Conservation (phyloP, 2,329 filamentous ascomycete species). For the Colletotrichum musicola region DNA sequence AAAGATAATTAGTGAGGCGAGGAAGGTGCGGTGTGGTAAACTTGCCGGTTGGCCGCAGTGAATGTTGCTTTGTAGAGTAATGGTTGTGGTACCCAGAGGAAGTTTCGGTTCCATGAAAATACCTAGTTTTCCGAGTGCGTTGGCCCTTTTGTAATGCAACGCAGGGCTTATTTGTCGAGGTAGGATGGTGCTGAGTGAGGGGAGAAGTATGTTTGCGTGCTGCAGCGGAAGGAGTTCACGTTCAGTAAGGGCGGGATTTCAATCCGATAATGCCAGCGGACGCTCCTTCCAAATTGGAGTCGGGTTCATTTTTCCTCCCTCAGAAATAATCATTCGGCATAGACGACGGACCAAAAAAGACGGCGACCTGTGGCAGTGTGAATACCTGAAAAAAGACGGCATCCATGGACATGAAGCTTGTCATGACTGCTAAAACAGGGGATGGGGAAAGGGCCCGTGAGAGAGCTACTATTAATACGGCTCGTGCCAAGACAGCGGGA, state of each 20-base stretch:
- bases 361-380: background rate
- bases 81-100: background rate
- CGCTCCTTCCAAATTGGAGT: slow-evolving; percentile 4
- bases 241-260: background rate
- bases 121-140: background rate
- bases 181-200: background rate
- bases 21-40: background rate
- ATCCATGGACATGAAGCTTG: slow-evolving; percentile 2
- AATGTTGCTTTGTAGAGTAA: background rate
- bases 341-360: slow-evolving; percentile 6
- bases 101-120: background rate
- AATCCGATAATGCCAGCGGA: background rate
- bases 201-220: background rate
- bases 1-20: background rate
- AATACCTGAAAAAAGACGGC: background rate
- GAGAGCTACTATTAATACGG: slow-evolving; percentile 17
- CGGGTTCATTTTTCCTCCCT: too few species aligned
- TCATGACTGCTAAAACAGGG: background rate
- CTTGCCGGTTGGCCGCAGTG: background rate
- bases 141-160: too few species aligned
- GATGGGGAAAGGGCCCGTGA: background rate
- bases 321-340: slow-evolving; percentile 6
- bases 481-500: slow-evolving; percentile 1
- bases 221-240: background rate
- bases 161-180: too few species aligned